Conservation (phyloP, 164 flowering plant genomes). For the Annona squamosa region DNA sequence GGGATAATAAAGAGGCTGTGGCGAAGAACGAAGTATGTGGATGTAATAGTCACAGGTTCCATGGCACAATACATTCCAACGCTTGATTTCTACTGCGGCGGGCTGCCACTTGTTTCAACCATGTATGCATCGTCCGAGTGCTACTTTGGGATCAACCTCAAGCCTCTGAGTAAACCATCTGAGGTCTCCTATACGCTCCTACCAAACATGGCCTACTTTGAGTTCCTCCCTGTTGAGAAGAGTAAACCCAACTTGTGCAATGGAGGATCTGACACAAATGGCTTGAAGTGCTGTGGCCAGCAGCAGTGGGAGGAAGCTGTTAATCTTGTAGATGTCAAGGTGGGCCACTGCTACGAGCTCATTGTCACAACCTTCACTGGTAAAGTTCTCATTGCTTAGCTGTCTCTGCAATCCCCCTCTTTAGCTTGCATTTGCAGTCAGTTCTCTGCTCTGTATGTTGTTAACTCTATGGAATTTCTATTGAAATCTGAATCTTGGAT, state of each 20-base stretch:
- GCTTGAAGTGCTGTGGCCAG: constrained; percentile 3
- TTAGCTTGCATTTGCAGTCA: background rate
- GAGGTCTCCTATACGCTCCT: constrained; percentile 59
- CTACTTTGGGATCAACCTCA: constrained; percentile 58
- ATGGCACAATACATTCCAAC: constrained; percentile 68
- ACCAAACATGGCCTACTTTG: constrained; percentile 70
- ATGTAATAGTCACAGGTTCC: constrained; percentile 69
- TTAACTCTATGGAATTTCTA: background rate
- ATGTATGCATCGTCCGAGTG: constrained; percentile 78
- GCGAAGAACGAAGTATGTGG: constrained; percentile 65
- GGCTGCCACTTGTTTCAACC: constrained; percentile 56
- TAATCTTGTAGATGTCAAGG: constrained; percentile 52
- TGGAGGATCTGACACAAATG: constrained; percentile 15
- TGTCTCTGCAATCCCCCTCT: constrained; percentile 7
- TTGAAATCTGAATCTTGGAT: background rate
- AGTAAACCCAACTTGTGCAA: constrained; percentile 16
- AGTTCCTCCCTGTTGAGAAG: constrained; percentile 47
- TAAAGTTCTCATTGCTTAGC: constrained; percentile 11
- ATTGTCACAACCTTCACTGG: constrained; percentile 68
- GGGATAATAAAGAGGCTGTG: constrained; percentile 57
- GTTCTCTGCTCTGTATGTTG: background rate
- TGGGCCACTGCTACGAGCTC: constrained; percentile 59
- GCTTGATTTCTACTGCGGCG: constrained; percentile 50
- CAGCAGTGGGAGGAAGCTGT: constrained; percentile 24
- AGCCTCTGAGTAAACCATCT: constrained; percentile 49